Evolutionary conservation across 331 rosid species (phyloP), one percentile per base, ranked within the genome.

Genomic region (Quercus lobata): DNA sequence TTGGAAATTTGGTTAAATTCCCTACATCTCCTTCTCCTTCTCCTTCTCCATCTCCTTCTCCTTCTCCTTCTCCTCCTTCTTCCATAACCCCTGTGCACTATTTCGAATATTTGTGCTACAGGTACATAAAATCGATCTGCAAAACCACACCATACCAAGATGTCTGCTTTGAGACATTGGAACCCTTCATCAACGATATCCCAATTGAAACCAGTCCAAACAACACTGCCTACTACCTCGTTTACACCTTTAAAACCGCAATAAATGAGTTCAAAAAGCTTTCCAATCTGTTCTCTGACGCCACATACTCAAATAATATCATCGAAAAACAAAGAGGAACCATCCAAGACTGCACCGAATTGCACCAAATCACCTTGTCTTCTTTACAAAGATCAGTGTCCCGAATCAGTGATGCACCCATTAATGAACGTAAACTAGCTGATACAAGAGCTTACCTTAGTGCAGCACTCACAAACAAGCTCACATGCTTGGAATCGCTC

Each of bases 381-480:
- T 89, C 92, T n/a, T 66, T 93, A 10, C 68, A 80, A 34, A 86
- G 84, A 86, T 91, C 98, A 2, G 61, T 89, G 2, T 83, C 94
- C 16, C 65, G 74, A 19, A 69, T 93, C 69, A 82, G 73, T 14
- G 69, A 72, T 14, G 69, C 83, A 4, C 12, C 74, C 11, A 46
- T 11, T 11, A 54, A 80, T 30, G 19, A 78, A 1, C 74, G 55
- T 46, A 83, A 86, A 41, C 34, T 89, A 11, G 80, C 72, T 10
- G 89, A 88, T 80, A 91, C 97, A 9, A 88, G 85, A 83, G 71
- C 90, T 9, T 93, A 87, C 61, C 94, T 93, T 8, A 93, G 98
- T 78, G 98, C 97, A 74, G 89, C 98, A 27, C 79, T 93, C 17
- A 91, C 98, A 49, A 93, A 91, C 91, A 91, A 91, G 84, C 76